Evolutionary conservation across 371 early-diverging fungal genomes (phyloP).

Genomic region (Capillidium heterosporum): DNA sequence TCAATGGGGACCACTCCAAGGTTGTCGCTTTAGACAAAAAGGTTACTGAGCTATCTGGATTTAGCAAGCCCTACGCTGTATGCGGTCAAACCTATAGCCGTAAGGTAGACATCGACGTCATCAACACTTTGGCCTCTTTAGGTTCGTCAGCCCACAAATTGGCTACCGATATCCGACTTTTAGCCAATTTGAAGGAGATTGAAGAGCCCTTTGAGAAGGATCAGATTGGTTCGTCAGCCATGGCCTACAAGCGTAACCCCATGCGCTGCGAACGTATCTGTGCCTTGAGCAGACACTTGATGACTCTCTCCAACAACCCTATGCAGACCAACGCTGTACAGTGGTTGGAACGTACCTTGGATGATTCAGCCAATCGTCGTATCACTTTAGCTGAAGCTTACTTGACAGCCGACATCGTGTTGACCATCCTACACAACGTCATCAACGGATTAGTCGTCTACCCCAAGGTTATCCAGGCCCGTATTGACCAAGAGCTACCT

Average conservation of each 20-base stretch:
- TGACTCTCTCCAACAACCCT: constrained; percentile 77
- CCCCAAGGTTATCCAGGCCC: constrained; percentile 80
- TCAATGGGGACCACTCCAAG: constrained; percentile 87
- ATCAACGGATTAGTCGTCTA: constrained; percentile 93
- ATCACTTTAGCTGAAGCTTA: constrained; percentile 93
- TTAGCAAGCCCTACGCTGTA: constrained; percentile 68
- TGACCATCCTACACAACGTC: constrained; percentile 86
- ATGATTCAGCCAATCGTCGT: constrained; percentile 92
- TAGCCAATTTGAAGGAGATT: constrained; percentile 92
- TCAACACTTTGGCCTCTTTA: constrained; percentile 72
- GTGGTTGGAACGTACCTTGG: constrained; percentile 94
- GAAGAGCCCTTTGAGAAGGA: constrained; percentile 98
- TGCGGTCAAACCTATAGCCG: constrained; percentile 96
- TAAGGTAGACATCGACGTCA: constrained; percentile 89
- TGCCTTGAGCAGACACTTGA: constrained; percentile 87
- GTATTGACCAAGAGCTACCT: constrained; percentile 86
- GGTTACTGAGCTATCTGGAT: constrained; percentile 80
- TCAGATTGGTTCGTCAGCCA: constrained; percentile 95
- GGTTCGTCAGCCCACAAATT: constrained; percentile 94
- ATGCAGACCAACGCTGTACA: constrained; percentile 80
- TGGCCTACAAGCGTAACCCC: constrained; percentile 99
- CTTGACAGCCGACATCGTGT: constrained; percentile 87
- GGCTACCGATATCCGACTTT: constrained; percentile 88
- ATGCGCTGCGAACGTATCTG: constrained; percentile 96
- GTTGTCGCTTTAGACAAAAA: constrained; percentile 64